Evolutionary conservation across 2,329 filamentous ascomycete genomes (phyloP).

Genomic region (Bimuria novae-zelandiae): DNA sequence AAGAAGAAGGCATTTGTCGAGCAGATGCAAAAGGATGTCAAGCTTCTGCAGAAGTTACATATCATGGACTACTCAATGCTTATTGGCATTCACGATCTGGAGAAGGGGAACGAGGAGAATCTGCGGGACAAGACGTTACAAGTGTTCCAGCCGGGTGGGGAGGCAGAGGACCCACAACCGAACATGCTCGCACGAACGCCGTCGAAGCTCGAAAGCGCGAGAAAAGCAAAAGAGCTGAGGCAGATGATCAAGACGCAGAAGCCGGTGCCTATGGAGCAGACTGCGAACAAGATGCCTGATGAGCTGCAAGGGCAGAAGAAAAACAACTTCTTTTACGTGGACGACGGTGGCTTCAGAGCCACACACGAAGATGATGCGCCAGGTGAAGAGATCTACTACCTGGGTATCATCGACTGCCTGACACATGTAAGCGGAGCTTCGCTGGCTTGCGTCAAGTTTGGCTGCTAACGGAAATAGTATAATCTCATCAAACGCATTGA

Average conservation of each 20-base stretch:
- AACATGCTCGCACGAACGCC: slow-evolving; percentile 84
- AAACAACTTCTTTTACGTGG: slow-evolving; percentile 86
- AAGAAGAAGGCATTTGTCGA: slow-evolving; percentile 89
- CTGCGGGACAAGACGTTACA: slow-evolving; percentile 86
- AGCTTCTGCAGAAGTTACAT: slow-evolving; percentile 80
- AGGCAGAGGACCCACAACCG: slow-evolving; percentile 55
- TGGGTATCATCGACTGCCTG: slow-evolving; percentile 97
- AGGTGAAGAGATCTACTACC: slow-evolving; percentile 93
- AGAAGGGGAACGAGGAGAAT: slow-evolving; percentile 92
- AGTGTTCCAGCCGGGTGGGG: slow-evolving; percentile 87
- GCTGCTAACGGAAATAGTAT: slow-evolving; percentile 65
- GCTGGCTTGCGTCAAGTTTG: neutral
- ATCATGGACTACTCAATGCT: slow-evolving; percentile 99
- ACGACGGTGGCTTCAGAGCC: slow-evolving; percentile 90
- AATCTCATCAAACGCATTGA: slow-evolving; percentile 93
- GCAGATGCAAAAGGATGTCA: slow-evolving; percentile 86
- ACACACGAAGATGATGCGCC: slow-evolving; percentile 87
- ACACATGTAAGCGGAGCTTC: slow-evolving; percentile 76
- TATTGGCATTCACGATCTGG: slow-evolving; percentile 89
- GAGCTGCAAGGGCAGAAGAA: slow-evolving; percentile 70
- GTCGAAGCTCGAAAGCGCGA: slow-evolving; percentile 87
- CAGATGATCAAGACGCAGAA: slow-evolving; percentile 92
- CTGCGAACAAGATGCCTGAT: slow-evolving; percentile 83
- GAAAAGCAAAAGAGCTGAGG: slow-evolving; percentile 87
- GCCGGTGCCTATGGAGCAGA: slow-evolving; percentile 88